phyloP scores from a whole-genome alignment of 257 asterid genomes.

The Anisodus tanguticus region DNA sequence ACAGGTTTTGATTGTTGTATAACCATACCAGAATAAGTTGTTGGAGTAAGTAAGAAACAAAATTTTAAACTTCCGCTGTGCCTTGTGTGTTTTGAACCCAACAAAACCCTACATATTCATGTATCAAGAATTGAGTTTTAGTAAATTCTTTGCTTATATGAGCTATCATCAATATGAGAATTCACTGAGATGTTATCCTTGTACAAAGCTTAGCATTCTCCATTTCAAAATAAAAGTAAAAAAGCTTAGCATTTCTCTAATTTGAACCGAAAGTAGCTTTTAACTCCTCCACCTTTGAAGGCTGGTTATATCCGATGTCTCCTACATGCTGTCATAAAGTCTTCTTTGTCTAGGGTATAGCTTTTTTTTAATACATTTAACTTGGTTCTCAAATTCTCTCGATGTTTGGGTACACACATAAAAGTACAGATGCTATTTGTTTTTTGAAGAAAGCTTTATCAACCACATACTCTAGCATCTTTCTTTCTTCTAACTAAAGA shows the following conservation, averaged over 20 bases:
- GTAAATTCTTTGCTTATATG: background rate
- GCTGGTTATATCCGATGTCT: background rate
- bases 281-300: background rate
- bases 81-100: too few relatives aligned
- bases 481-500: background rate
- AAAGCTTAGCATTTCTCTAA: background rate
- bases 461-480: background rate
- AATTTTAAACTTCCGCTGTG: too few relatives aligned
- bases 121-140: background rate
- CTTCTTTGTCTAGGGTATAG: background rate
- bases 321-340: background rate
- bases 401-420: background rate
- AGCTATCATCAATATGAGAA: background rate
- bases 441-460: background rate
- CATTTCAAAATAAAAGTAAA: too few relatives aligned
- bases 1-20: too few relatives aligned
- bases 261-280: background rate
- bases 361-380: background rate
- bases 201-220: slow-evolving; percentile 1
- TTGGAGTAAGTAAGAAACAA: too few relatives aligned
- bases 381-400: background rate
- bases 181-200: background rate
- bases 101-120: too few relatives aligned
- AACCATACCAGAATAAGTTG: too few relatives aligned
- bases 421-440: background rate